phyloP scores from a whole-genome alignment of 768 basidiomycete genomes.

The Lactarius quietus region DNA sequence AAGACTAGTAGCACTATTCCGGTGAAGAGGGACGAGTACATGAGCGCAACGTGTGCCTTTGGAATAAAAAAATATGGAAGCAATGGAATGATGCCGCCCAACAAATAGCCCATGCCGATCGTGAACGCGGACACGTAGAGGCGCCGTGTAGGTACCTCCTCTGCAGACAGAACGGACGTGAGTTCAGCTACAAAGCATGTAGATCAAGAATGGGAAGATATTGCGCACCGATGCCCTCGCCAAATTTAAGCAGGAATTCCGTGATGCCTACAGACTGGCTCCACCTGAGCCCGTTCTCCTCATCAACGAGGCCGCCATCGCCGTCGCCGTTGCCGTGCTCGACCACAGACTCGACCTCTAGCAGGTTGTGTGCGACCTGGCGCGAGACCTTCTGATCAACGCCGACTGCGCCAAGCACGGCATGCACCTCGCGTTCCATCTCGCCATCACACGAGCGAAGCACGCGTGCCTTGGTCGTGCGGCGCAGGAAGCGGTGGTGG shows the following conservation, averaged over 20 bases:
- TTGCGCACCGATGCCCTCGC: conserved; percentile 78
- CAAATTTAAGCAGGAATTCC: conserved; percentile 92
- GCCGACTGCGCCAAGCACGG: conserved; percentile 84
- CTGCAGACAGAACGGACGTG: conserved; percentile 42
- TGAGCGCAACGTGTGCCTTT: conserved; percentile 59
- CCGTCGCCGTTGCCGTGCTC: conserved; percentile 12
- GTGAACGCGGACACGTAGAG: conserved; percentile 91
- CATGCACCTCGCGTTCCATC: conserved; percentile 93
- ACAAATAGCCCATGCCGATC: conserved; percentile 90
- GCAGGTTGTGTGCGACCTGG: conserved; percentile 71
- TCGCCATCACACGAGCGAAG: conserved; percentile 86
- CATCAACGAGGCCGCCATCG: too few species aligned
- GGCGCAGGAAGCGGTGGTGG: conserved; percentile 79
- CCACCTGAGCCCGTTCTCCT: conserved; percentile 63
- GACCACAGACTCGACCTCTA: conserved; percentile 53
- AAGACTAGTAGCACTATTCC: conserved; percentile 85
- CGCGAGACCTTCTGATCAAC: conserved; percentile 79
- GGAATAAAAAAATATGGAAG: conserved; percentile 89
- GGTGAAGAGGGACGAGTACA: conserved; percentile 78
- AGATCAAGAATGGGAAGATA: neutral
- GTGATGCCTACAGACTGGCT: conserved; percentile 82
- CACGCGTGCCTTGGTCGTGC: conserved; percentile 78
- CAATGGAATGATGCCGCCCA: conserved; percentile 92
- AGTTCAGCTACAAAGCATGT: neutral
- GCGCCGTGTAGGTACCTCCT: conserved; percentile 83